Evolutionary conservation across 2,329 filamentous ascomycete species (phyloP).

Genomic region (Penicillium decumbens): DNA sequence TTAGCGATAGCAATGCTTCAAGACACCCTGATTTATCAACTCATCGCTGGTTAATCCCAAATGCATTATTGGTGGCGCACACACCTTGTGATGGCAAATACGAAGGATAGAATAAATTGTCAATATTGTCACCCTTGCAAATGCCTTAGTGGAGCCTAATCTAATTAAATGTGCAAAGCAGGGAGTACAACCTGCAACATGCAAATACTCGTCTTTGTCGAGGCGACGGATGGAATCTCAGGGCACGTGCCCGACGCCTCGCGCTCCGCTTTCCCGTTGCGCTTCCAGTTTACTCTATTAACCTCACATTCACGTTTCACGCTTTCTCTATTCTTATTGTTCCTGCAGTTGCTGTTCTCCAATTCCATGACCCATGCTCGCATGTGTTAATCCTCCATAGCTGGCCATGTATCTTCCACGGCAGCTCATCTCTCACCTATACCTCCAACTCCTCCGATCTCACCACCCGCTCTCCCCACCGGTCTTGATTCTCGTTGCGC

Average conservation of each 20-base stretch:
- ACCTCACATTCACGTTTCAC: not conserved
- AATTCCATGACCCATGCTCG: constrained; percentile 17
- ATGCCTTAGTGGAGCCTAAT: not conserved
- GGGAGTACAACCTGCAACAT: constrained; percentile 2
- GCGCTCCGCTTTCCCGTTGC: constrained; percentile 19
- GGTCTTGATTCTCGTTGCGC: constrained; percentile 83
- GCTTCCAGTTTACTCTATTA: not conserved
- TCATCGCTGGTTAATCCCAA: not conserved
- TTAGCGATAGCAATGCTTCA: not conserved
- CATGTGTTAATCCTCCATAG: constrained; percentile 17
- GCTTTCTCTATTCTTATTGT: constrained; percentile 16
- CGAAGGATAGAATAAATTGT: not conserved
- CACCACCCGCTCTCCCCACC: constrained; percentile 87
- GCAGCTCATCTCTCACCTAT: constrained; percentile 81
- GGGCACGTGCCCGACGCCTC: constrained; percentile 28
- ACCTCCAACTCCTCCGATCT: constrained; percentile 78
- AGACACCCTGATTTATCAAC: not conserved
- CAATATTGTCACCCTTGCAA: not conserved
- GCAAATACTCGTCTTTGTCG: constrained; percentile 17
- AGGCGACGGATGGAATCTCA: constrained; percentile 24
- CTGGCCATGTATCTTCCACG: constrained; percentile 86
- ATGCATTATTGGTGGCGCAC: not conserved
- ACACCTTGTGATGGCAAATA: not conserved
- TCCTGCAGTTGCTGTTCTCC: not conserved
- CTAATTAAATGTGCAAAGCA: not conserved